Evolutionary conservation across 2,329 filamentous ascomycete genomes (phyloP), one percentile per base, ranked within the genome.

Genomic region (Trichophyton equinum): DNA sequence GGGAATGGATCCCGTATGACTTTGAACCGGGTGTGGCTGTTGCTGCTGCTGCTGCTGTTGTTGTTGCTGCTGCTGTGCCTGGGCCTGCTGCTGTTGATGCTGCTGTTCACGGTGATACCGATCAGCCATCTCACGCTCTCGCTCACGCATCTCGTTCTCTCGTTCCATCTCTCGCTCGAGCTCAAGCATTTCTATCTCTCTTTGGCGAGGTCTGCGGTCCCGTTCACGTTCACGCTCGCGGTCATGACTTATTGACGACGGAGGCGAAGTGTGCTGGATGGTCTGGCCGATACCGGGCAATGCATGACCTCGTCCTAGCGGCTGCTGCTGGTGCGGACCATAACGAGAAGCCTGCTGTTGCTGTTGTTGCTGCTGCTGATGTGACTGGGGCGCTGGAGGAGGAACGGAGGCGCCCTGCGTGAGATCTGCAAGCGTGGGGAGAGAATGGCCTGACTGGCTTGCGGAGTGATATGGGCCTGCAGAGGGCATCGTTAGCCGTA

Each of bases 1-100:
- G 60, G 91, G 90, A 60, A 96, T 89, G 2, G 91, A 90, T 61
- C 87, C 89, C 44, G 89, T 86, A 70, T 89, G 91, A 75, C 87
- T 94, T 73, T 96, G 91, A 70, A 94, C 90, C 27, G 87, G 85
- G 63, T 88, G 82, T 57, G 83, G 81, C 33, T 81, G 77, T 65
- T 55, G 77, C 65, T 79, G 77, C 6, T 46, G 47, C 27, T 53
- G 49, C 13, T 55, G 49, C 63, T 79, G 76, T 64, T 88, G 8
- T 11, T 36, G 33, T 2, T 9, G 8, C 33, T 36, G 33, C 33
- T 9, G 9, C 33, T 38, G 33, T 38, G 33, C 33, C 33, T 38
- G 33, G 8, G 33, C 33, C 58, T 83, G 81, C 27, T 81, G 77
- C 65, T 79, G 77, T 11, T 47, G 49, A n/a, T 55, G 51, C 27